Evolutionary conservation across 1,139 yeast genomes (phyloP), one percentile per base, ranked within the genome.

Genomic region (Taphrina sp.): DNA sequence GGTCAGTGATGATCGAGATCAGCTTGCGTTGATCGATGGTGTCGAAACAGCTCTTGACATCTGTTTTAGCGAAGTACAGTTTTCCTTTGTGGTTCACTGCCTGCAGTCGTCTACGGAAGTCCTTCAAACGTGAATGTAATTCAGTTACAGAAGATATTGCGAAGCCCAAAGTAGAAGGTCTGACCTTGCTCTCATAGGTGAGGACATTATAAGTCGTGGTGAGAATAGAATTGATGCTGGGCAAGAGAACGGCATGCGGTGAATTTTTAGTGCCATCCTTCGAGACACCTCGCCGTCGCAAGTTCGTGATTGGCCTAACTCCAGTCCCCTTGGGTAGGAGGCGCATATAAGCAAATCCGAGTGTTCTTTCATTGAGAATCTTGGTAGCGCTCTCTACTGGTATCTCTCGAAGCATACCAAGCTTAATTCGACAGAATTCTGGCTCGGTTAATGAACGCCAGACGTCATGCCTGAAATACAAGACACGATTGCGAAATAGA

Each of bases 11-110:
- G 19, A 45, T 35, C 7, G 24, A 36, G 22, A 61, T 10, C 26
- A 62, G 23, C 5, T 43, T 44, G 26, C 52, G 49, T n/a, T 54
- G 58, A 10, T 46, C 56, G 29, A 58, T 73, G 2, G 82, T 78
- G 64, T 92, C 97, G 66, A 83, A 92, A 58, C 96, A 89, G 14
- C 82, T 77, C 57, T 76, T 76, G 65, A 87, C 81, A 66, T 92
- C 98, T 65, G 88, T 85, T 63, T 86, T 87, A 33, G 84, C 72
- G 38, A 79, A 76, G 64, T 72, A 78, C 0, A 83, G 64, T 8
- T 63, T 57, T 0, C 76, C 23, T 0, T 38, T 35, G 29, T n/a
- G 24, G 20, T 36, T 28, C 14, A 12, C 14, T 33, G 22, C 19
- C 3, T n/a, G 22, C 5, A 54, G 28, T 4, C 26, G 8, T 10